Percentiles rank a stretch among this genome's conserved stretches.
These are phyloP conservation scores for Lachancea mirantina DNA, from an alignment of 805 yeast genomes.

Conservation along the genomic window DNA sequence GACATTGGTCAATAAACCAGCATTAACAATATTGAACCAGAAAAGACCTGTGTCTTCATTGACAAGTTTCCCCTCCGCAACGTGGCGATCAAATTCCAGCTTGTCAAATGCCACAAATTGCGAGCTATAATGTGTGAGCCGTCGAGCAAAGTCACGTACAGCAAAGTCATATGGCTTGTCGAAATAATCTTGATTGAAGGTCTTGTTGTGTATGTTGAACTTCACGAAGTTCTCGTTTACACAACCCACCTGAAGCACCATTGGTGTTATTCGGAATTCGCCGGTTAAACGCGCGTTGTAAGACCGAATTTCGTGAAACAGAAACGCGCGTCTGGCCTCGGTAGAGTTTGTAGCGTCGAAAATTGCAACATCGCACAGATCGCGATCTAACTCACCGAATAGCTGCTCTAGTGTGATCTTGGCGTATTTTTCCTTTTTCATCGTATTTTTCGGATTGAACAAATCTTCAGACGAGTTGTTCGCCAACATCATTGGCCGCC, in stretches of 20 bases:
- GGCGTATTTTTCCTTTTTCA: conserved; percentile 46
- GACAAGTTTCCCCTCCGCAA: conserved; percentile 9
- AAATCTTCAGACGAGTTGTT: conserved; percentile 34
- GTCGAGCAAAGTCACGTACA: conserved; percentile 49
- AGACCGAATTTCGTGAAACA: conserved; percentile 20
- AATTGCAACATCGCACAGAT: conserved; percentile 46
- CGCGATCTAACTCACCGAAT: conserved; percentile 36
- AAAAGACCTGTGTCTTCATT: conserved; percentile 15
- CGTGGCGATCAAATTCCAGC: conserved; percentile 17
- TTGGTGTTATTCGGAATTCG: conserved; percentile 35
- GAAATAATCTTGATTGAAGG: conserved; percentile 54
- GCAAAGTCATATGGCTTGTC: conserved; percentile 46
- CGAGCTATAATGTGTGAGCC: conserved; percentile 44
- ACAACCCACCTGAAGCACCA: conserved; percentile 56
- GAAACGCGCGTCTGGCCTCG: conserved; percentile 32
- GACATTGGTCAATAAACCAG: conserved; percentile 13
- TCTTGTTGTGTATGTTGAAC: conserved; percentile 58
- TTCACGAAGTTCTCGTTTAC: conserved; percentile 43
- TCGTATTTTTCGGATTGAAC: conserved; percentile 36
- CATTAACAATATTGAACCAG: conserved; percentile 18
- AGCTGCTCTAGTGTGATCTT: conserved; percentile 42
- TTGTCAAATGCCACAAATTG: conserved; percentile 25
- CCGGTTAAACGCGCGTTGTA: conserved; percentile 12
- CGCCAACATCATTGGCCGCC: conserved; percentile 21
- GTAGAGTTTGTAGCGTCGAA: conserved; percentile 58